Conservation (phyloP, 2,329 filamentous ascomycete species). For the Gaeumannomyces tritici region DNA sequence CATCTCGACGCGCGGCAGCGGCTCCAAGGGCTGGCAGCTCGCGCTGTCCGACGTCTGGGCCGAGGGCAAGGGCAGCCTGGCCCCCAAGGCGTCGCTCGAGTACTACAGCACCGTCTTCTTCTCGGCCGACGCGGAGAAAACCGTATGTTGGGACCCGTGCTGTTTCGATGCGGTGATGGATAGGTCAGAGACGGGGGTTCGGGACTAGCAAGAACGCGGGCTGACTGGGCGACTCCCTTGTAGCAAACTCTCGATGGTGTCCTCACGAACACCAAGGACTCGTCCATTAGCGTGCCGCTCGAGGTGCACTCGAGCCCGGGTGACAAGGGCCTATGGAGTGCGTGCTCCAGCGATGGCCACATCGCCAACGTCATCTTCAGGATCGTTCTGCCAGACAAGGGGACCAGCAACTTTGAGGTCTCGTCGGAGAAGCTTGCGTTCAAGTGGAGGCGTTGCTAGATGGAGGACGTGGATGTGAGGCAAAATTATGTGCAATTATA, state of each 20-base stretch:
- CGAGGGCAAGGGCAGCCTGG: constrained; percentile 20
- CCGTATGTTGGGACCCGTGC: constrained; percentile 14
- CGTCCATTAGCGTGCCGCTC: constrained; percentile 16
- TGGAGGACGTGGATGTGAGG: background rate
- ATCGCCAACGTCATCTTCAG: constrained; percentile 31
- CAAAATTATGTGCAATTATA: background rate
- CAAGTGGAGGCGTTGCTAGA: constrained; percentile 4
- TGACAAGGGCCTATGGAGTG: constrained; percentile 21
- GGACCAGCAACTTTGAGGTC: constrained; percentile 1
- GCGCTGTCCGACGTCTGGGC: constrained; percentile 22
- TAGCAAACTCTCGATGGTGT: constrained; percentile 19
- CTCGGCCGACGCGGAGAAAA: constrained; percentile 22
- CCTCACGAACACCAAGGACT: constrained; percentile 10
- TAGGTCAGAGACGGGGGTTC: background rate
- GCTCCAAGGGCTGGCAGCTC: constrained; percentile 26
- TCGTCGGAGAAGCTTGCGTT: constrained; percentile 1
- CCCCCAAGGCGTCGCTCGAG: constrained; percentile 20
- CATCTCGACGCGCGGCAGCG: constrained; percentile 13
- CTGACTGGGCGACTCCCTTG: background rate
- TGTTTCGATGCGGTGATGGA: background rate
- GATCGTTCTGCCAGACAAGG: constrained; percentile 16
- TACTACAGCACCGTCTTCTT: constrained; percentile 26
- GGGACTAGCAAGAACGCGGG: background rate
- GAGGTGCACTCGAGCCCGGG: constrained; percentile 17
- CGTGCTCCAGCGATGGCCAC: constrained; percentile 21